Conservation (phyloP, 2,329 filamentous ascomycete species). For the Ceratocystiopsis sp. region DNA sequence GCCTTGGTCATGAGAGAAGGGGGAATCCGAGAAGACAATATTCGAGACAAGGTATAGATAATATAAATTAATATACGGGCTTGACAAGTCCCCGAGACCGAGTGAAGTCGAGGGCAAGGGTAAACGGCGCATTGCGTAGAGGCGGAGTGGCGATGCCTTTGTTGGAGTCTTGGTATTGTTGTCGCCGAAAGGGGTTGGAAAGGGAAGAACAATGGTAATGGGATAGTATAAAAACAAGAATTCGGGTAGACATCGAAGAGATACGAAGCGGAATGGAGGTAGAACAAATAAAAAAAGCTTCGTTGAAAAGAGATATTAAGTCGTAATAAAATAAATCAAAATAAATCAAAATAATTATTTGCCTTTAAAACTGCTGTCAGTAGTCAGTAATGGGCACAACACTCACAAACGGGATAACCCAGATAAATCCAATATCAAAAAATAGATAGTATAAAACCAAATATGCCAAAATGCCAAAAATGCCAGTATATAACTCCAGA, state of each 20-base stretch:
- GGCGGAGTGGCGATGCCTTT: conserved; percentile 1
- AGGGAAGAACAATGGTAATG: conserved; percentile 5
- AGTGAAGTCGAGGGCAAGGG: background rate
- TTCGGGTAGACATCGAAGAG: background rate
- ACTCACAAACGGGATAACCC: too few species aligned
- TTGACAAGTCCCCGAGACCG: too few species aligned
- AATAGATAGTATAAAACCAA: too few species aligned
- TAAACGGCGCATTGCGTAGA: background rate
- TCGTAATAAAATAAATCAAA: too few species aligned
- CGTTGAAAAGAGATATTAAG: background rate
- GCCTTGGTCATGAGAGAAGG: background rate
- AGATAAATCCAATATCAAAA: too few species aligned
- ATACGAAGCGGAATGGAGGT: background rate
- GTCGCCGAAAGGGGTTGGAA: background rate
- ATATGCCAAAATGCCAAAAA: too few species aligned
- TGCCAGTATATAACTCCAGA: too few species aligned
- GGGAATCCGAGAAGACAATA: background rate
- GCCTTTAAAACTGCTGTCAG: too few species aligned
- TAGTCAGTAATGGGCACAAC: too few species aligned
- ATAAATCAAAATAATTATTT: too few species aligned
- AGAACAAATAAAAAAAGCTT: background rate
- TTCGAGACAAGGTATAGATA: background rate
- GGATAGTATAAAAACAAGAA: background rate
- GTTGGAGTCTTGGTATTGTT: conserved; percentile 5
- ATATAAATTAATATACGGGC: too few species aligned